phyloP scores from a whole-genome alignment of 129 eudicot genomes.

The Ambrosia trifida region DNA sequence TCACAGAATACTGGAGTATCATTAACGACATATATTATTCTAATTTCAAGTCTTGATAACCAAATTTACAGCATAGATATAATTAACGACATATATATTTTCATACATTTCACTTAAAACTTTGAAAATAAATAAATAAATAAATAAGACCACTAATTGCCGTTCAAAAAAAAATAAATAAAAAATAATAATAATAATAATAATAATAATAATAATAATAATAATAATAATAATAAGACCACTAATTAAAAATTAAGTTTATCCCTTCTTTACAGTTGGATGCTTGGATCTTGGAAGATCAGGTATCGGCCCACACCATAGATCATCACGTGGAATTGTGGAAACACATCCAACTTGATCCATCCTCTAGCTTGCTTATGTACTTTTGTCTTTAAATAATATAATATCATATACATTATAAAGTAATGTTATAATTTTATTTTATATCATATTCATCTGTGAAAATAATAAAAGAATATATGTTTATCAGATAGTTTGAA shows the following conservation, averaged over 20 bases:
- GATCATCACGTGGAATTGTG: slow-evolving; percentile 35
- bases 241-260: not conserved
- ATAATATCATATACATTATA: not conserved
- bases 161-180: no score
- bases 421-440: no score
- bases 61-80: not conserved
- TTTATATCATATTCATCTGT: no score
- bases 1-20: no score
- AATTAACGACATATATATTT: not conserved
- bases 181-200: no score
- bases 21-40: no score
- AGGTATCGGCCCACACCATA: slow-evolving; percentile 31
- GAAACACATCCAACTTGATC: slow-evolving; percentile 31
- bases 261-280: slow-evolving; percentile 27
- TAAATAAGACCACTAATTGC: not conserved
- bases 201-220: no score
- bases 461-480: not conserved
- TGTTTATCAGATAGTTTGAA: not conserved
- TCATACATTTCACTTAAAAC: not conserved
- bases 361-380: slow-evolving; percentile 16
- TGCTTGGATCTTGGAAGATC: slow-evolving; percentile 30
- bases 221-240: no score
- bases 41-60: not conserved
- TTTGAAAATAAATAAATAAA: not conserved
- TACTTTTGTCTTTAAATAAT: slow-evolving; percentile 1